A percentile compares a stretch with the other conserved stretches of the same genome.
phyloP scores from a whole-genome alignment of 2,329 filamentous ascomycete species.

The Xylaria sp. region DNA sequence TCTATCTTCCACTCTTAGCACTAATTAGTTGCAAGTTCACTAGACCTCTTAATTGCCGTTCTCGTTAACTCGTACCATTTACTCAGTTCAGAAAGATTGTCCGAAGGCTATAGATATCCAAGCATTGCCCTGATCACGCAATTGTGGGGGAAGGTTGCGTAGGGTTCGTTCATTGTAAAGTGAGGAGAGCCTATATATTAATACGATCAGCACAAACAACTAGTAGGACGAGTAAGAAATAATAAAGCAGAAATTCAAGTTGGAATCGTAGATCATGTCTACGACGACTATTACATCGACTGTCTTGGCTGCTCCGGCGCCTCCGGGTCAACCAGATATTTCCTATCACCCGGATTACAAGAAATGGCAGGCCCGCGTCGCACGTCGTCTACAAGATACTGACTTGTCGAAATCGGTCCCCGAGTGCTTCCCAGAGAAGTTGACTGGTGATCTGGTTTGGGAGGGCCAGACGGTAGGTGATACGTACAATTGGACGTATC shows the following conservation, averaged over 20 bases:
- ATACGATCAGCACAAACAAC: neutral
- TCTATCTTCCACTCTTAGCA: neutral
- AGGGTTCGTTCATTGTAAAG: conserved; percentile 13
- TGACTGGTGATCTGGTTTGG: conserved; percentile 66
- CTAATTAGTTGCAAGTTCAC: neutral
- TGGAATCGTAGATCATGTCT: conserved; percentile 15
- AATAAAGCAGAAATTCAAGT: neutral
- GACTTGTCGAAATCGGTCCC: conserved; percentile 56
- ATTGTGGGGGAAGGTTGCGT: conserved; percentile 39
- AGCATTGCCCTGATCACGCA: conserved; percentile 40
- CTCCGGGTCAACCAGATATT: conserved; percentile 63
- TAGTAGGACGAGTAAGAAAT: neutral
- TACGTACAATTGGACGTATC: conserved; percentile 64
- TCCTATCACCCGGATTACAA: conserved; percentile 63
- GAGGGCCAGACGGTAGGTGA: conserved; percentile 60
- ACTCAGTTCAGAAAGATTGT: neutral
- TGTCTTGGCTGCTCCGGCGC: conserved; percentile 40
- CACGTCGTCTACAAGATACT: conserved; percentile 56
- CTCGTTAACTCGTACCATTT: neutral
- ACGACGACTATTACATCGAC: conserved; percentile 39
- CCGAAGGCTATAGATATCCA: neutral
- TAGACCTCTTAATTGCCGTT: neutral
- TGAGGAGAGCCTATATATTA: neutral
- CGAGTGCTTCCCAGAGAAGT: conserved; percentile 58
- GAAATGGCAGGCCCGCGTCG: conserved; percentile 63